A percentile compares a stretch with the other conserved stretches of the same genome.
Conservation (phyloP, 495 filamentous ascomycete genomes). For the Glutinoglossum americanum region DNA sequence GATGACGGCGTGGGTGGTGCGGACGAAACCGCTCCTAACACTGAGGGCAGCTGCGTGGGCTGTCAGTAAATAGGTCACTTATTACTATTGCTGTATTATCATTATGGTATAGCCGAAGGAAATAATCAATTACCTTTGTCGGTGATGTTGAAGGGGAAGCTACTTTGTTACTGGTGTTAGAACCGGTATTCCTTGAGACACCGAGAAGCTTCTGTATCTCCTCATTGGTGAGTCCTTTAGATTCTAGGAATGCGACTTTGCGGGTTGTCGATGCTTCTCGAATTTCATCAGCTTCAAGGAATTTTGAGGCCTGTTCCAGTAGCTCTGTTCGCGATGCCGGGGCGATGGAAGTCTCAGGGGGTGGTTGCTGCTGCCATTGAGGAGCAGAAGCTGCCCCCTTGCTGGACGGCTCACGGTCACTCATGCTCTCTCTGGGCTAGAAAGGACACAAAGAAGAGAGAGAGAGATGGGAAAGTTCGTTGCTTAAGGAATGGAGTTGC, state of each 20-base stretch:
- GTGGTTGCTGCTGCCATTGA: background rate
- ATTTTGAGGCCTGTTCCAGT: conserved; percentile 52
- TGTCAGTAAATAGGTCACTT: background rate
- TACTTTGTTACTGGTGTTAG: conserved; percentile 3
- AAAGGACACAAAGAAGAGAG: background rate
- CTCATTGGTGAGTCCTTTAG: conserved; percentile 46
- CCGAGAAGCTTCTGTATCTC: conserved; percentile 45
- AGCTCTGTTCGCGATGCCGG: background rate
- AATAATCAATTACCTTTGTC: background rate
- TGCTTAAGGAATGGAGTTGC: background rate
- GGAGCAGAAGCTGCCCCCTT: background rate
- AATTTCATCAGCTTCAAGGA: conserved; percentile 64
- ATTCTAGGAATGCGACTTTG: conserved; percentile 58
- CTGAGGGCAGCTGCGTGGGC: background rate
- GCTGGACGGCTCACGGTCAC: background rate
- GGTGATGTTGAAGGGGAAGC: background rate
- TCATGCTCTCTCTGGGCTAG: background rate
- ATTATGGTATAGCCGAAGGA: conserved; percentile 5
- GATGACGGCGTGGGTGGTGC: conserved; percentile 4
- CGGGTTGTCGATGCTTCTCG: conserved; percentile 42
- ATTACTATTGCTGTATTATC: background rate
- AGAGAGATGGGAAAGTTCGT: background rate
- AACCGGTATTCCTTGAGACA: conserved; percentile 15
- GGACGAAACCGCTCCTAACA: background rate
- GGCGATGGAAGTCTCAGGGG: background rate